Conservation (phyloP, 2,329 filamentous ascomycete genomes). For the Trichoderma atrobrunneum region DNA sequence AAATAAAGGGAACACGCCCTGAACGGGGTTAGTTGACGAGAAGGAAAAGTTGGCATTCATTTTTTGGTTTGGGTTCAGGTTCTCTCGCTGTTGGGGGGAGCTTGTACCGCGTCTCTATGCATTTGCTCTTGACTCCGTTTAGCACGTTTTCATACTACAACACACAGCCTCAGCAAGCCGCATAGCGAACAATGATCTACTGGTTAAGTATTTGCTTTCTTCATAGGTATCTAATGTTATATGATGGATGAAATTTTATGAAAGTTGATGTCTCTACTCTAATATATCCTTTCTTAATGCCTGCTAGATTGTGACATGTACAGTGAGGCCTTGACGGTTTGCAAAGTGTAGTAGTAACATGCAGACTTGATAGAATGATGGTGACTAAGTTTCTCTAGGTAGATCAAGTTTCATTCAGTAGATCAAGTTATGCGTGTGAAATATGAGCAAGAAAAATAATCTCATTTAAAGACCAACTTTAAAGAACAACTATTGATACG, state of each 20-base stretch:
- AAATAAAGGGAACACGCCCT: constrained; percentile 9
- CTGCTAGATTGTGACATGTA: not conserved
- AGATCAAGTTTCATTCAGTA: too few species aligned
- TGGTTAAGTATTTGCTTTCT: not conserved
- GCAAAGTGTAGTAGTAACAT: not conserved
- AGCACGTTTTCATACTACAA: not conserved
- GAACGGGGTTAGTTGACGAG: not conserved
- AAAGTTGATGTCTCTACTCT: not conserved
- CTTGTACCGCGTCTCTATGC: not conserved
- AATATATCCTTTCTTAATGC: not conserved
- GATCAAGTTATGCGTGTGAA: too few species aligned
- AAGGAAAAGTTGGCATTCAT: constrained; percentile 3
- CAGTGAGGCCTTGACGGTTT: not conserved
- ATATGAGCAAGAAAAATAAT: too few species aligned
- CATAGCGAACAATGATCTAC: constrained; percentile 6
- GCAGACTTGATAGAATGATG: not conserved
- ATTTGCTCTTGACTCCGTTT: constrained; percentile 5
- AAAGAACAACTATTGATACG: not conserved
- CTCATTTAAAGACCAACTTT: too few species aligned
- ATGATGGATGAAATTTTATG: constrained; percentile 14
- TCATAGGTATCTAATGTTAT: not conserved
- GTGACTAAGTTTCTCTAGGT: not conserved
- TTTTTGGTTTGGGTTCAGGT: not conserved
- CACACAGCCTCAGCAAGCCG: constrained; percentile 3
- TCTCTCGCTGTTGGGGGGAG: not conserved